Base-by-base conservation (phyloP, 306 rosid genomes). In the Ormosia semicastrata region DNA sequence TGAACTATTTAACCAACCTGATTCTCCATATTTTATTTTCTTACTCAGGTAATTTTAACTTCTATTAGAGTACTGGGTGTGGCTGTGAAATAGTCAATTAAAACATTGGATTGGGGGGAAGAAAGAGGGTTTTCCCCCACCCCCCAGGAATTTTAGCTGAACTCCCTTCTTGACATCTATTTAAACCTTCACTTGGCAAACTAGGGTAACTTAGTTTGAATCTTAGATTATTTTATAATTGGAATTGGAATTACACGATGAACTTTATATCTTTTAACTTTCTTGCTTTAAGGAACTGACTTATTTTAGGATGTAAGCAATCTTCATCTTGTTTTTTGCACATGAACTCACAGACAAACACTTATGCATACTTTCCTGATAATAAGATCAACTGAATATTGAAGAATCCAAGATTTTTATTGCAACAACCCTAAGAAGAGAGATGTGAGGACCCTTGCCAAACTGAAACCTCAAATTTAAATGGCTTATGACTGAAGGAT, bases 21-120 rank as follows among this genome's bases (percentile, higher is more conserved):
- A 69, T 82, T 96, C 99, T 46, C 98, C 98, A 43, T 89, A 52
- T 81, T 96, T 96, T 84, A 96, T 96, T 81, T 96, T 96, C 85
- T 90, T 96, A 77, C 95, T 94, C 59, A 96, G 99, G 99, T 96
- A 83, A 81, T 78, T 75, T 71, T 73, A 50, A 65, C 78, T 72
- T 47, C 12, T 17, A 64, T 7, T 40, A 32, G n/a, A 67, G 69
- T 57, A 54, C 34, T 73, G 24, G 57, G 9, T 53, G 10, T 70
- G 78, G 72, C 68, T 30, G 64, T 72, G 41, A 64, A 41, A 53
- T 17, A n/a, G 39, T 81, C 17, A n/a, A 11, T 49, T 73, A 36
- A 76, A 49, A 66, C 8, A 24, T 67, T 44, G 75, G 74, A 14
- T 24, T 24, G 68, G 36, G 37, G 78, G 75, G 15, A 14, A 24